Evolutionary conservation across 1,139 yeast genomes (phyloP).

Genomic region (Diutina siamensis): DNA sequence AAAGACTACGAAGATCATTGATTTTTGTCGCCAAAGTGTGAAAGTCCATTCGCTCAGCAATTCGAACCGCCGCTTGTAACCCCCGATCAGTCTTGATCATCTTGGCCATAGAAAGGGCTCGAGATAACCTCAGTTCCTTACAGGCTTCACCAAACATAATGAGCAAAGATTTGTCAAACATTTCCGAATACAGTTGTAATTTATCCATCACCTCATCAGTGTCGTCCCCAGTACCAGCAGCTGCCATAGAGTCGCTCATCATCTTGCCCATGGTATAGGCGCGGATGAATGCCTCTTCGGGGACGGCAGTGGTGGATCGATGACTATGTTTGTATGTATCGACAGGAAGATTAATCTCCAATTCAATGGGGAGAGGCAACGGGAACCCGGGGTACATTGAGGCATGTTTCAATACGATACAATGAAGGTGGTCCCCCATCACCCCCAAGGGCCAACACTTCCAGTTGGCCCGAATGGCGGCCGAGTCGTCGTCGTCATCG

Average conservation of each 20-base stretch:
- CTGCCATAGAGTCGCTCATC: constrained; percentile 27
- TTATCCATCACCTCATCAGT: constrained; percentile 35
- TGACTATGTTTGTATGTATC: constrained; percentile 12
- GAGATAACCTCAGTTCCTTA: constrained; percentile 48
- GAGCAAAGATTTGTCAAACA: constrained; percentile 63
- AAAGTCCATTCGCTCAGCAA: constrained; percentile 71
- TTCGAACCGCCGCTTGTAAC: constrained; percentile 69
- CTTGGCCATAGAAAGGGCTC: constrained; percentile 60
- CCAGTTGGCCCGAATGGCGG: constrained; percentile 33
- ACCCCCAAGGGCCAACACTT: constrained; percentile 86
- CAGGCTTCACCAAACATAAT: constrained; percentile 73
- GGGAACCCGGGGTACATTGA: constrained; percentile 53
- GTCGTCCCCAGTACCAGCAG: constrained; percentile 19
- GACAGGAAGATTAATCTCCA: constrained; percentile 60
- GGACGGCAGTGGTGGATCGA: constrained; percentile 14
- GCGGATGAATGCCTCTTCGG: constrained; percentile 33
- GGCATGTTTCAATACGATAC: constrained; percentile 53
- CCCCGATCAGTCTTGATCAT: constrained; percentile 71
- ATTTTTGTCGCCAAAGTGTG: constrained; percentile 55
- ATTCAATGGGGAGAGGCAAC: constrained; percentile 70
- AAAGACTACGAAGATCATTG: constrained; percentile 47
- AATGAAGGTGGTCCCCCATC: constrained; percentile 52
- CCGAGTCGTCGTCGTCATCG: constrained; percentile 35
- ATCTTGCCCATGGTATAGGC: constrained; percentile 39
- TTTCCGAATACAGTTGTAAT: constrained; percentile 35